Evolutionary conservation across 768 basidiomycete genomes (phyloP).

Genomic region (Lactarius hengduanensis): DNA sequence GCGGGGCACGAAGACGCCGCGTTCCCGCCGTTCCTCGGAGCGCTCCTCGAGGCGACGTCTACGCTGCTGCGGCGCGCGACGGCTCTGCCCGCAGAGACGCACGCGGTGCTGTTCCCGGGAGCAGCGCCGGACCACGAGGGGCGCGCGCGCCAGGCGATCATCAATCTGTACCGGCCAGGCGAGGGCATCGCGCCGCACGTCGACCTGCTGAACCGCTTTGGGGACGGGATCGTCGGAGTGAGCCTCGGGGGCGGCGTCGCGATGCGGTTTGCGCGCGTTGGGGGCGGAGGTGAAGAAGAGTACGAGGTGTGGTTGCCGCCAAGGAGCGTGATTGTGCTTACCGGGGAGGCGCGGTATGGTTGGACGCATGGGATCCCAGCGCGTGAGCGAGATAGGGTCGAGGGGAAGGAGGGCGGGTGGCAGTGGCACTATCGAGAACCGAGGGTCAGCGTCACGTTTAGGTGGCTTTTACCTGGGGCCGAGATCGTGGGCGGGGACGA

Average conservation of each 20-base stretch:
- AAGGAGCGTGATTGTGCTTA: constrained; percentile 73
- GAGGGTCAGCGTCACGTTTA: constrained; percentile 80
- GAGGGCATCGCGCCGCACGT: constrained; percentile 89
- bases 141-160: constrained; percentile 75
- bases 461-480: constrained; percentile 84
- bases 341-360: constrained; percentile 74
- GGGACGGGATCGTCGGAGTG: constrained; percentile 86
- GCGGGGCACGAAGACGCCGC: constrained; percentile 38
- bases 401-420: constrained; percentile 31
- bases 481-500: constrained; percentile 54
- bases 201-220: constrained; percentile 80
- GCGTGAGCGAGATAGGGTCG: constrained; percentile 58
- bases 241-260: constrained; percentile 78
- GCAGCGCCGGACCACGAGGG: constrained; percentile 26
- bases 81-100: constrained; percentile 39
- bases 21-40: constrained; percentile 55
- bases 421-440: constrained; percentile 51
- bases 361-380: constrained; percentile 90
- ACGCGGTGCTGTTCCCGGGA: constrained; percentile 60
- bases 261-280: constrained; percentile 60
- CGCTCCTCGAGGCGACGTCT: constrained; percentile 53
- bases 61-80: constrained; percentile 49
- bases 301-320: constrained; percentile 71
- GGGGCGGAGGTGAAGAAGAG: constrained; percentile 7
- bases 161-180: constrained; percentile 88